Evolutionary conservation across 164 flowering plant species (phyloP).

Genomic region (Cinnamomum micranthum): DNA sequence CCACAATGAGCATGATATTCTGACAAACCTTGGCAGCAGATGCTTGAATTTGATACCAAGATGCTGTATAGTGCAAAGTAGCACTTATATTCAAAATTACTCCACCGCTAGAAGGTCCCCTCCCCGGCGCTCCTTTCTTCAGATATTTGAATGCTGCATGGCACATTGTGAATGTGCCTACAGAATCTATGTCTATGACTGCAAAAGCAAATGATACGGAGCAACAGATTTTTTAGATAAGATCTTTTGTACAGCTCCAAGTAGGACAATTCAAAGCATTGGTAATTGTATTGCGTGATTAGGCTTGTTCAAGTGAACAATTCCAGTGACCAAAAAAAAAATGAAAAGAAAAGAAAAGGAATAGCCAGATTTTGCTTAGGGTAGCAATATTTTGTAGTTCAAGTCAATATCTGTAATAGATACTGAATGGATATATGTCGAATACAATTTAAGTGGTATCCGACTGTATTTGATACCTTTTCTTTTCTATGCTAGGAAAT

Average conservation of each 20-base stretch:
- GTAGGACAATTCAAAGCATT: too few relatives aligned
- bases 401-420: too few relatives aligned
- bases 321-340: not conserved
- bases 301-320: not conserved
- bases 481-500: too few relatives aligned
- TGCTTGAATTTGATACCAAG: constrained; percentile 94
- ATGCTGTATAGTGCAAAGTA: constrained; percentile 83
- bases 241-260: too few relatives aligned
- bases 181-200: constrained; percentile 95
- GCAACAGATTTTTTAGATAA: not conserved
- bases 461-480: not conserved
- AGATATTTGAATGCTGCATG: constrained; percentile 78
- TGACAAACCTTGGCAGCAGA: constrained; percentile 83
- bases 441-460: not conserved
- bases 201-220: constrained; percentile 16
- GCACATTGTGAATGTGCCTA: constrained; percentile 97
- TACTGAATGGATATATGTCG: not conserved
- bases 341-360: too few relatives aligned
- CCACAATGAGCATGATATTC: not conserved
- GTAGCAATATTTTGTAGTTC: not conserved
- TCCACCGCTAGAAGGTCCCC: constrained; percentile 55
- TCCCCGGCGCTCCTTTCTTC: constrained; percentile 79
- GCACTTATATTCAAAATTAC: constrained; percentile 83
- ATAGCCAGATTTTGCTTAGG: not conserved
- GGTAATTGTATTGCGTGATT: too few relatives aligned